phyloP scores from a whole-genome alignment of 176 grass and related monocot species.

The Carex parvula region DNA sequence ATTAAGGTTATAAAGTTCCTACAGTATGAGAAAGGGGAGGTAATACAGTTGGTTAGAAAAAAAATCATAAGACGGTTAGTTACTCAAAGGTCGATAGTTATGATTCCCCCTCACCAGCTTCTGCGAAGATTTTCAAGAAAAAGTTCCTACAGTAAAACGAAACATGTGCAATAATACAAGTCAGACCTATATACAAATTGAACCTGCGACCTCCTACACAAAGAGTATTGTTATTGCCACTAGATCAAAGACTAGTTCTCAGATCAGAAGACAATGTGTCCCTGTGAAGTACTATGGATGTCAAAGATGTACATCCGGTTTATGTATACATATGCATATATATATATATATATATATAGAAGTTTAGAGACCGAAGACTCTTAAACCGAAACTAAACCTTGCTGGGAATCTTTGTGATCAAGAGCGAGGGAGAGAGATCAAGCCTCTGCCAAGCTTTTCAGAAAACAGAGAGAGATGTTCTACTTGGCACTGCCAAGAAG shows the following conservation, averaged over 20 bases:
- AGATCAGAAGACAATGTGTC: too few species aligned
- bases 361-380: neutral
- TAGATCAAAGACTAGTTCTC: neutral
- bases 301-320: too few species aligned
- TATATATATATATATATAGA: conserved; percentile 6
- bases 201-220: neutral
- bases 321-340: neutral
- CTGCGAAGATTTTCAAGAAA: too few species aligned
- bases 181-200: neutral
- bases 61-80: too few species aligned
- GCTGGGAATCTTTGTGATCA: conserved; percentile 19
- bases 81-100: too few species aligned
- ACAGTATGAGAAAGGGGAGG: too few species aligned
- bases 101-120: too few species aligned
- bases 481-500: too few species aligned
- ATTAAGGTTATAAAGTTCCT: neutral
- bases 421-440: neutral
- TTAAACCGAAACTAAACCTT: neutral
- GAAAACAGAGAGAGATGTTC: too few species aligned
- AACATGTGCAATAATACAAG: neutral
- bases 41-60: too few species aligned
- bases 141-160: neutral
- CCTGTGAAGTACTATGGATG: neutral
- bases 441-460: too few species aligned
- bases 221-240: too few species aligned